Conservation (phyloP, 75 land plant species). For the Cupressus sempervirens region DNA sequence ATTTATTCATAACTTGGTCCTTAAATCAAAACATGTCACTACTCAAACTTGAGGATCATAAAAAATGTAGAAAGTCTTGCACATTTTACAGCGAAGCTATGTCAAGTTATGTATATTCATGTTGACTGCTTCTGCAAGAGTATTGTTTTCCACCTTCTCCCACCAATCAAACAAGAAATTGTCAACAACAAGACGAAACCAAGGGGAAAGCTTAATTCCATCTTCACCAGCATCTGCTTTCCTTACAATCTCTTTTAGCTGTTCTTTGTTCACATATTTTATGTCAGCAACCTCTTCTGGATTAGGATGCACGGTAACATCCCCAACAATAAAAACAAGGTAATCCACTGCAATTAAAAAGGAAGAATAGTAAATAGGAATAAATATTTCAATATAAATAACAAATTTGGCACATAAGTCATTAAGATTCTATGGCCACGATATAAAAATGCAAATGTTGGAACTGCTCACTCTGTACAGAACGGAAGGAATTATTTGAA, state of each 20-base stretch:
- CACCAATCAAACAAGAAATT: slow-evolving; percentile 97
- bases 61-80: neutral
- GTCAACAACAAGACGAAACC: slow-evolving; percentile 94
- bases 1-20: neutral
- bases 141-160: slow-evolving; percentile 77
- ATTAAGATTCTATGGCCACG: neutral
- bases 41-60: neutral
- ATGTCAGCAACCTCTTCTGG: slow-evolving; percentile 96
- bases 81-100: neutral
- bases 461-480: slow-evolving; percentile 1
- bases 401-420: neutral
- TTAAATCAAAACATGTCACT: neutral
- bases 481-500: neutral
- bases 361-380: neutral
- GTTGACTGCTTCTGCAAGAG: slow-evolving; percentile 62
- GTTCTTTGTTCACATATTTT: slow-evolving; percentile 76
- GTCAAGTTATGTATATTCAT: slow-evolving; percentile 84
- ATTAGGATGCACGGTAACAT: slow-evolving; percentile 77
- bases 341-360: slow-evolving; percentile 75
- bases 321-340: slow-evolving; percentile 82
- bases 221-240: slow-evolving; percentile 97
- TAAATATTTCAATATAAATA: neutral
- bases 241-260: slow-evolving; percentile 75
- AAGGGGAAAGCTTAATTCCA: slow-evolving; percentile 91
- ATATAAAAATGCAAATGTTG: neutral